phyloP scores from a whole-genome alignment of 1,284 basidiomycete genomes.

The Cystobasidium pallidum region DNA sequence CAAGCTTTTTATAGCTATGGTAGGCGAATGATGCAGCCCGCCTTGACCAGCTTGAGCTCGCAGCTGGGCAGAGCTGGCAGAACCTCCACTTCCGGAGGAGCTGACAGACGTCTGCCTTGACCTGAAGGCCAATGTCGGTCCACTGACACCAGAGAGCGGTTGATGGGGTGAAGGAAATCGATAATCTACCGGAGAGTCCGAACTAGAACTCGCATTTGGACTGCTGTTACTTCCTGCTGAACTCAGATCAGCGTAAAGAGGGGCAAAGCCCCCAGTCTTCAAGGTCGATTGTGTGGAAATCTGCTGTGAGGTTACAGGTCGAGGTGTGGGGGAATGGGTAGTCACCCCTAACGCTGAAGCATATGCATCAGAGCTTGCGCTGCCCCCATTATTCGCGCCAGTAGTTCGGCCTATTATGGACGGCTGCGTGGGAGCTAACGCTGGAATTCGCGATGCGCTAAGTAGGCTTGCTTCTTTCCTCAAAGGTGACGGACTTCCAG shows the following conservation, averaged over 20 bases:
- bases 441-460: constrained; percentile 6
- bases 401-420: neutral
- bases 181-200: constrained; percentile 3
- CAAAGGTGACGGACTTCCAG: constrained; percentile 31
- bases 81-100: constrained; percentile 16
- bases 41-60: neutral
- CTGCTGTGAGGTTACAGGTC: neutral
- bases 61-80: constrained; percentile 15
- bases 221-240: neutral
- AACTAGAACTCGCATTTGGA: constrained; percentile 10
- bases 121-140: neutral
- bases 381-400: neutral
- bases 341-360: neutral
- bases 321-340: constrained; percentile 20
- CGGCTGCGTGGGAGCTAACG: neutral
- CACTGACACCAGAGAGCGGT: neutral
- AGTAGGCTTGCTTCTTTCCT: constrained; percentile 40
- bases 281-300: neutral
- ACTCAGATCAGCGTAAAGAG: neutral
- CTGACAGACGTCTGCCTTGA: constrained; percentile 21
- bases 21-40: neutral
- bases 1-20: constrained; percentile 1
- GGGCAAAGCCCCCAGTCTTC: neutral
- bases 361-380: constrained; percentile 9
- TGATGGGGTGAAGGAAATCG: constrained; percentile 16